Percentiles rank a stretch among this genome's conserved stretches.
Conservation (phyloP, 306 rosid species). For the Sicyos edulis region DNA sequence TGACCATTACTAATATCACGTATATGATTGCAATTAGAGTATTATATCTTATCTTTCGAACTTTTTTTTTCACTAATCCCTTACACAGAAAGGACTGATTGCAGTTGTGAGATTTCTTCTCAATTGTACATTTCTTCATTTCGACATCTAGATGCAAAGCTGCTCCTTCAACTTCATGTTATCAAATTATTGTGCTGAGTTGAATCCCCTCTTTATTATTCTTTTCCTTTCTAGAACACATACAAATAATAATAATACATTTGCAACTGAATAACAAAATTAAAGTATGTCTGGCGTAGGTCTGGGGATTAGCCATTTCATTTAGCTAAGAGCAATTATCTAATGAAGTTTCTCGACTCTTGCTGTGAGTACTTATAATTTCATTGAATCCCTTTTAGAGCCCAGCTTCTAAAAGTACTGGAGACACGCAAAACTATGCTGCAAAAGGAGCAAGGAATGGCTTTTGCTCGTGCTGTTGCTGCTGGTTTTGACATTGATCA, state of each 20-base stretch:
- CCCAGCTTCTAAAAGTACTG: constrained; percentile 86
- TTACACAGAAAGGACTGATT: background rate
- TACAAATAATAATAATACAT: background rate
- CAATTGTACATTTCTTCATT: constrained; percentile 4
- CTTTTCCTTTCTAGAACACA: background rate
- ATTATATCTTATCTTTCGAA: background rate
- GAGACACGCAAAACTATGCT: constrained; percentile 82
- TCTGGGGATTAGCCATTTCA: background rate
- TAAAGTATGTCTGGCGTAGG: background rate
- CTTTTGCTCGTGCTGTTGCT: constrained; percentile 98
- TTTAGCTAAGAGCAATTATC: background rate
- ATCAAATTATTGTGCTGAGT: background rate
- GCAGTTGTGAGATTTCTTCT: background rate
- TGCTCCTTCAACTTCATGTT: background rate
- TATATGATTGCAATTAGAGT: background rate
- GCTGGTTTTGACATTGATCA: constrained; percentile 87
- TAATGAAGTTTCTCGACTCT: background rate
- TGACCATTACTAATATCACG: background rate
- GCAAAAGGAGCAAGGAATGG: constrained; percentile 99
- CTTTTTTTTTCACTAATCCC: background rate
- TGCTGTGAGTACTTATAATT: constrained; percentile 16
- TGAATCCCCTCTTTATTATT: background rate
- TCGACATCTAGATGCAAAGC: constrained; percentile 10
- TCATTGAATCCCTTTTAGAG: constrained; percentile 39
- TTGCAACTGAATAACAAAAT: background rate